These are phyloP conservation scores for Xylaria bambusicola DNA, from an alignment of 495 filamentous ascomycete species.

Conservation along the genomic window DNA sequence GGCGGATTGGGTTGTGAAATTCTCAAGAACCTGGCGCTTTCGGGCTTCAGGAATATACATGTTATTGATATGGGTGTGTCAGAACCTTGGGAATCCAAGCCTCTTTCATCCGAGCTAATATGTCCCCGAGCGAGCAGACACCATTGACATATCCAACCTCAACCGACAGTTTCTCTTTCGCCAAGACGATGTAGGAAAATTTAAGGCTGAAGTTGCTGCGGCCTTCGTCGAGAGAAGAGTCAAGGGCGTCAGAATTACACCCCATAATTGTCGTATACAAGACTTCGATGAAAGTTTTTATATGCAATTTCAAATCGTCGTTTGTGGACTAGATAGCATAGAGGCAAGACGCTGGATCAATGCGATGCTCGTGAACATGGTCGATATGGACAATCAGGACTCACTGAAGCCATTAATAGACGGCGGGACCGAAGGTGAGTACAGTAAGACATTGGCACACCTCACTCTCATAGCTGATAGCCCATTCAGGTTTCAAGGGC, in stretches of 20 bases:
- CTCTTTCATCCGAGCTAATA: constrained; percentile 30
- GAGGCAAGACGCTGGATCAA: constrained; percentile 99
- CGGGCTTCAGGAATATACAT: constrained; percentile 95
- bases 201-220: constrained; percentile 92
- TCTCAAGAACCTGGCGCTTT: constrained; percentile 92
- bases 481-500: constrained; percentile 79
- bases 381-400: constrained; percentile 70
- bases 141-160: constrained; percentile 97
- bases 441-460: background rate
- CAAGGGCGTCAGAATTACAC: constrained; percentile 87
- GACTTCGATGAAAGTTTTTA: constrained; percentile 98
- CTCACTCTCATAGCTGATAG: constrained; percentile 34
- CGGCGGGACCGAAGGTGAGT: constrained; percentile 87
- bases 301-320: constrained; percentile 91
- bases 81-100: background rate
- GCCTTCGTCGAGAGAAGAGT: constrained; percentile 86
- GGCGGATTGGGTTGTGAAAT: constrained; percentile 97
- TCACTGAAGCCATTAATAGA: constrained; percentile 90
- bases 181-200: constrained; percentile 85
- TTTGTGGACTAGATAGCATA: constrained; percentile 97
- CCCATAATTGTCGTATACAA: constrained; percentile 92
- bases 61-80: constrained; percentile 89
- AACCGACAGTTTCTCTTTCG: constrained; percentile 99
- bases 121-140: constrained; percentile 56
- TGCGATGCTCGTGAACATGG: constrained; percentile 85